Percentiles rank a stretch among this genome's conserved stretches.
Conservation (phyloP, 495 filamentous ascomycete genomes). For the Friedmanniomyces simplex region DNA sequence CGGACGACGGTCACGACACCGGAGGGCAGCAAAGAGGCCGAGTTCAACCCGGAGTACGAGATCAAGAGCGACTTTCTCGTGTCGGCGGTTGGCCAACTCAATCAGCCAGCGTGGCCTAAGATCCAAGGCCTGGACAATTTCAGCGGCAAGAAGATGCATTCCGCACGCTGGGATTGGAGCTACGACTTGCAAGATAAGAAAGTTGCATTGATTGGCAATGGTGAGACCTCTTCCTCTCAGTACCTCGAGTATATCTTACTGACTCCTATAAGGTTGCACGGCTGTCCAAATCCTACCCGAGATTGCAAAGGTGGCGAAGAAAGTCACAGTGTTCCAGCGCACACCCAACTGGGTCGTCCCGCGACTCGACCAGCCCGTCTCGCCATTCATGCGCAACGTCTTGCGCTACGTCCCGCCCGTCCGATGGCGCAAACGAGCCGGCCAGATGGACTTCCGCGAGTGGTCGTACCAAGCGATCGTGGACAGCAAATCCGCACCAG, state of each 20-base stretch:
- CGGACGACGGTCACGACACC: slow-evolving; percentile 34
- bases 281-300: slow-evolving; percentile 62
- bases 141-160: slow-evolving; percentile 48
- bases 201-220: slow-evolving; percentile 36
- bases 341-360: slow-evolving; percentile 58
- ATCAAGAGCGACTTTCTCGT: slow-evolving; percentile 49
- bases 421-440: slow-evolving; percentile 38
- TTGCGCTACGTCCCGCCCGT: slow-evolving; percentile 38
- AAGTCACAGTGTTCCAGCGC: slow-evolving; percentile 55
- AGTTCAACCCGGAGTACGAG: slow-evolving; percentile 35
- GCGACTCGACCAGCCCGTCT: slow-evolving; percentile 36
- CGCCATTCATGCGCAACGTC: slow-evolving; percentile 29
- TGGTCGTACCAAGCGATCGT: slow-evolving; percentile 33
- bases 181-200: slow-evolving; percentile 42
- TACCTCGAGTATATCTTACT: not conserved
- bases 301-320: slow-evolving; percentile 44
- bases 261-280: slow-evolving; percentile 43
- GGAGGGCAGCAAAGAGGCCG: slow-evolving; percentile 38
- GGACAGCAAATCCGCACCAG: slow-evolving; percentile 29
- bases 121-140: slow-evolving; percentile 48
- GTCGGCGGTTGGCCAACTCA: slow-evolving; percentile 56
- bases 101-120: slow-evolving; percentile 45
- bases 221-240: slow-evolving; percentile 4
- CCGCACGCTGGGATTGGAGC: slow-evolving; percentile 40
- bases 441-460: slow-evolving; percentile 41